A percentile compares a stretch with the other conserved stretches of the same genome.
Conservation (phyloP, 2,329 filamentous ascomycete genomes). For the Zasmidium cellare region DNA sequence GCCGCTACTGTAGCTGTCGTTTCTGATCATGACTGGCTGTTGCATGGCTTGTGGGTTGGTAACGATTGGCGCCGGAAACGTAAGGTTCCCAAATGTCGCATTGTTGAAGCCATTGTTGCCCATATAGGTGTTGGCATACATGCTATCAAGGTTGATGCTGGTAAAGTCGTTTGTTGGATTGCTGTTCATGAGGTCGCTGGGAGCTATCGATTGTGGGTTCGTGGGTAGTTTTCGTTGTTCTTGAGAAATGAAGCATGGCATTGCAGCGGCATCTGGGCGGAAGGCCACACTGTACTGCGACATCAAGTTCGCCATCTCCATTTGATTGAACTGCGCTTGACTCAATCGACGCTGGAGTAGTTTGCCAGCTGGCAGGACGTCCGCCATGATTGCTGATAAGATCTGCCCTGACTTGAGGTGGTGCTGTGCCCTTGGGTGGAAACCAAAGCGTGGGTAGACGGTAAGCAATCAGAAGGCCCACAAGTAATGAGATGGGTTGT, state of each 20-base stretch:
- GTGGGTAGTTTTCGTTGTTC: constrained; percentile 20
- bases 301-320: constrained; percentile 29
- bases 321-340: constrained; percentile 25
- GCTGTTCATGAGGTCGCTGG: constrained; percentile 23
- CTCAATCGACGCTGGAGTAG: constrained; percentile 29
- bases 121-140: constrained; percentile 14
- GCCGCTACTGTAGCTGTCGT: constrained; percentile 26
- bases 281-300: constrained; percentile 32
- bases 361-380: constrained; percentile 21
- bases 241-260: constrained; percentile 18
- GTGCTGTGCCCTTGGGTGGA: neutral
- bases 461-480: neutral
- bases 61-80: constrained; percentile 19
- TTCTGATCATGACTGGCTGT: constrained; percentile 24
- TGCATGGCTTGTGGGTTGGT: constrained; percentile 11
- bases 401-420: neutral
- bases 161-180: constrained; percentile 12
- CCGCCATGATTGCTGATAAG: constrained; percentile 20
- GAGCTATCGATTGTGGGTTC: constrained; percentile 22
- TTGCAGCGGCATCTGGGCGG: constrained; percentile 23
- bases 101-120: constrained; percentile 13
- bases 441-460: neutral
- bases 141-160: constrained; percentile 11
- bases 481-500: neutral
- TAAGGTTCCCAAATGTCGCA: constrained; percentile 25